These are phyloP conservation scores for Westerdykella sp. DNA, from an alignment of 2,329 filamentous ascomycete genomes.

Conservation along the genomic window DNA sequence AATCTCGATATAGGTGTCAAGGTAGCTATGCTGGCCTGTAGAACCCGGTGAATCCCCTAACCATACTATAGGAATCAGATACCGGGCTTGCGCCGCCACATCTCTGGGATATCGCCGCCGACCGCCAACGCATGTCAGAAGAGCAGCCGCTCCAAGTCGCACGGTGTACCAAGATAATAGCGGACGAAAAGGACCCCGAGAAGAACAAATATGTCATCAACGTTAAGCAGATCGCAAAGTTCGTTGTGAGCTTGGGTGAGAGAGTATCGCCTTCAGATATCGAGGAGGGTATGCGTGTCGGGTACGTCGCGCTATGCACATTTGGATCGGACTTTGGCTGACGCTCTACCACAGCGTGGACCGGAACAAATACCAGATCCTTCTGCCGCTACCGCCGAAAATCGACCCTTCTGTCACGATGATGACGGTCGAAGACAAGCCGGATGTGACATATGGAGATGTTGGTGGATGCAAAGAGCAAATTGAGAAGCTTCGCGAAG, in stretches of 20 bases:
- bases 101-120: slow-evolving; percentile 96
- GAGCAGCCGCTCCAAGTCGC: slow-evolving; percentile 97
- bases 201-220: slow-evolving; percentile 99
- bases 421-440: slow-evolving; percentile 99
- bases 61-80: slow-evolving; percentile 72
- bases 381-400: slow-evolving; percentile 91
- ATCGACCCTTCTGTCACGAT: slow-evolving; percentile 99
- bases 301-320: slow-evolving; percentile 43
- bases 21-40: slow-evolving; percentile 38
- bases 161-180: slow-evolving; percentile 97
- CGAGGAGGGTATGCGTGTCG: slow-evolving; percentile 97
- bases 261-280: slow-evolving; percentile 97
- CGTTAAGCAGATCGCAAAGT: slow-evolving; percentile 99
- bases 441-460: slow-evolving; percentile 97
- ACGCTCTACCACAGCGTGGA: slow-evolving; percentile 58
- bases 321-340: slow-evolving; percentile 3
- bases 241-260: slow-evolving; percentile 95
- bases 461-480: slow-evolving; percentile 99
- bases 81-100: slow-evolving; percentile 96
- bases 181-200: slow-evolving; percentile 88
- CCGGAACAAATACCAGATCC: slow-evolving; percentile 98
- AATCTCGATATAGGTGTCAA: slow-evolving; percentile 50
- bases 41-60: slow-evolving; percentile 4
- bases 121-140: slow-evolving; percentile 96
- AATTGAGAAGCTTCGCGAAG: slow-evolving; percentile 97